These are phyloP conservation scores for Ophiocordyceps australis DNA, from an alignment of 2,329 filamentous ascomycete species.

Conservation along the genomic window DNA sequence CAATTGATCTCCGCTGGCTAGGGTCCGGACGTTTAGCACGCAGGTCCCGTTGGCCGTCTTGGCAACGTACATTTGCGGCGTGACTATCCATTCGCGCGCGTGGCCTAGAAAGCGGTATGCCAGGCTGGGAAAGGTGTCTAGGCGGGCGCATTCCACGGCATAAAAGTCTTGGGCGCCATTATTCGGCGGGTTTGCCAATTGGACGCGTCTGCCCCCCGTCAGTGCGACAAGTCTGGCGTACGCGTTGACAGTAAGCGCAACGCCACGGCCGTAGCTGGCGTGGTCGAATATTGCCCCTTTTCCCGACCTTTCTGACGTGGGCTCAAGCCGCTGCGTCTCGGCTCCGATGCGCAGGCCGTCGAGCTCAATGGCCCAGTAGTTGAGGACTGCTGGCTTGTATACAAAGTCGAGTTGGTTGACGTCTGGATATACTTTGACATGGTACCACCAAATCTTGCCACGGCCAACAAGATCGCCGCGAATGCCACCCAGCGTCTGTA, in stretches of 20 bases:
- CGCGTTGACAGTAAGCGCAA: constrained; percentile 4
- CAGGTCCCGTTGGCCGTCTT: constrained; percentile 4
- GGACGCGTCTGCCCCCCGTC: constrained; percentile 3
- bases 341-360: constrained; percentile 4
- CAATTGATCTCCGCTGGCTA: constrained; percentile 4
- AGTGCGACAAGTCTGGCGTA: constrained; percentile 4
- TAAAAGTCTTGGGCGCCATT: constrained; percentile 5
- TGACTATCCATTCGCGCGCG: constrained; percentile 3
- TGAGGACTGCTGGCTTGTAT: constrained; percentile 5
- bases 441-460: constrained; percentile 11
- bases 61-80: constrained; percentile 4
- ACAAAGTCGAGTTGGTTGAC: constrained; percentile 5
- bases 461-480: constrained; percentile 7
- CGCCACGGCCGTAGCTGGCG: constrained; percentile 5
- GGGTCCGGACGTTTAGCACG: constrained; percentile 4
- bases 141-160: constrained; percentile 4
- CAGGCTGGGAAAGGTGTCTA: constrained; percentile 3
- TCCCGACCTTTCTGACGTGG: constrained; percentile 4
- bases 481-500: constrained; percentile 6
- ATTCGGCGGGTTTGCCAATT: constrained; percentile 4
- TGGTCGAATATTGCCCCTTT: constrained; percentile 6
- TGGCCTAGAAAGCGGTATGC: constrained; percentile 4
- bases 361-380: constrained; percentile 6
- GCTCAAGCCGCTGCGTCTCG: constrained; percentile 4
- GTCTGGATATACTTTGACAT: constrained; percentile 4